Base-by-base conservation (phyloP, 176 grass and related monocot genomes). In the Oryza punctata region DNA sequence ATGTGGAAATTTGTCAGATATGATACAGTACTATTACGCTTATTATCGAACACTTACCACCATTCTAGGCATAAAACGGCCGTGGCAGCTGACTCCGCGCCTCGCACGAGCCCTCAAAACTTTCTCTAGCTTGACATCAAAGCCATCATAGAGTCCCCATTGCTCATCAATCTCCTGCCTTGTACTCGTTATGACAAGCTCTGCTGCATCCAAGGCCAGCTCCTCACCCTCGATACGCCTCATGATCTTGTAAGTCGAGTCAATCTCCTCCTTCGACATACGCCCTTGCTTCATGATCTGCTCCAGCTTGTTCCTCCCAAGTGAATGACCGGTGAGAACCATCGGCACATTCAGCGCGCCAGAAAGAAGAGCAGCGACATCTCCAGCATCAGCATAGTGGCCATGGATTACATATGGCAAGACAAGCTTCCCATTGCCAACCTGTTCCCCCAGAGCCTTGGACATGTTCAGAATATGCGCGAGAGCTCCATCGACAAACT, bases 81-180 rank as follows among this genome's bases (percentile, higher is more conserved):
- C 96, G 50, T 95, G 89, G 38, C 80, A 89, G 60, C 83, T 89
- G 40, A 99, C 85, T 19, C 91, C 87, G 2, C 85, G 87, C 67
- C 85, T 85, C 1, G 87, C 88, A 21, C 96, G 84, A 21, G 89
- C 89, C 28, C 93, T 87, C 30, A 99, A 14, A 41, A 93, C 93
- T 82, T 90, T 94, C 70, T 99, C 96, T 14, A 99, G 93, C 47
- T 89, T 90, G 28, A 99, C 93, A 81, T 99, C 87, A 29, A 92
- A 99, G 3, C 93, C 96, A 85, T 99, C 96, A 15, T 99, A 99
- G 47, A 99, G 35, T 37, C 96, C 96, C 96, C 96, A 99, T 43
- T 99, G 96, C 61, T 99, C 96, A 40, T 99, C 96, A 12, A 99
- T 99, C 87, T 99, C 96, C 69, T 99, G 96, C 77, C 77, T 89